phyloP scores from a whole-genome alignment of 306 rosid genomes.

The Sesbania bispinosa region DNA sequence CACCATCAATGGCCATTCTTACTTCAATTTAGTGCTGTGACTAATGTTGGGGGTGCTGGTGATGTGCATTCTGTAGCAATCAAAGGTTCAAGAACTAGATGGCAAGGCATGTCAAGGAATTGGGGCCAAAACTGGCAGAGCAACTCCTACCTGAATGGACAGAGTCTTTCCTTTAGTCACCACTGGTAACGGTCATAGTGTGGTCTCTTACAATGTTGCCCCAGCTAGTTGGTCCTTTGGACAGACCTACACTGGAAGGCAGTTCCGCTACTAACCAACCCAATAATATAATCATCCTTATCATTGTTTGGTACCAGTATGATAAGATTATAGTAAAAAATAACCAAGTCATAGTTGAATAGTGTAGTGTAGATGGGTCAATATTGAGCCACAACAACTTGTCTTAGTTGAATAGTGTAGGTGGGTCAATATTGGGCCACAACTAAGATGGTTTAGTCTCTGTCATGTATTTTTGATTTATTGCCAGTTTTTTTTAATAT shows the following conservation, averaged over 20 bases:
- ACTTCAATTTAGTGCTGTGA: conserved; percentile 73
- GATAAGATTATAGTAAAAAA: neutral
- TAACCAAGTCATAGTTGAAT: neutral
- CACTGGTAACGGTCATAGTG: conserved; percentile 51
- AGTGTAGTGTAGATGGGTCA: no score
- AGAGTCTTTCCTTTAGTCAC: conserved; percentile 73
- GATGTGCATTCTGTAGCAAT: conserved; percentile 66
- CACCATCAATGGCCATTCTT: conserved; percentile 72
- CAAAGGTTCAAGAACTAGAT: conserved; percentile 68
- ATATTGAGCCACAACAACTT: no score
- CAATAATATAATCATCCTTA: neutral
- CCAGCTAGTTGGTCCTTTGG: conserved; percentile 76
- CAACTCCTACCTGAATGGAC: conserved; percentile 64
- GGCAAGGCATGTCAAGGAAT: conserved; percentile 77
- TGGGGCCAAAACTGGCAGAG: conserved; percentile 96
- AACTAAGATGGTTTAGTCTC: neutral
- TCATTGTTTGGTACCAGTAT: neutral
- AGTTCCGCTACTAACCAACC: conserved; percentile 38
- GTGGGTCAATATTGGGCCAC: conserved; percentile 4
- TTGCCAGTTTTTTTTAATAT: neutral
- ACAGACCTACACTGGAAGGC: conserved; percentile 69
- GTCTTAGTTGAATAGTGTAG: conserved; percentile 18
- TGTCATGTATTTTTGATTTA: neutral
- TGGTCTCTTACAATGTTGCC: conserved; percentile 62
- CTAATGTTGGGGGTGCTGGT: conserved; percentile 88